phyloP scores from a whole-genome alignment of 225 moss, liverwort and hornwort species.

The Sphagnum contortum region DNA sequence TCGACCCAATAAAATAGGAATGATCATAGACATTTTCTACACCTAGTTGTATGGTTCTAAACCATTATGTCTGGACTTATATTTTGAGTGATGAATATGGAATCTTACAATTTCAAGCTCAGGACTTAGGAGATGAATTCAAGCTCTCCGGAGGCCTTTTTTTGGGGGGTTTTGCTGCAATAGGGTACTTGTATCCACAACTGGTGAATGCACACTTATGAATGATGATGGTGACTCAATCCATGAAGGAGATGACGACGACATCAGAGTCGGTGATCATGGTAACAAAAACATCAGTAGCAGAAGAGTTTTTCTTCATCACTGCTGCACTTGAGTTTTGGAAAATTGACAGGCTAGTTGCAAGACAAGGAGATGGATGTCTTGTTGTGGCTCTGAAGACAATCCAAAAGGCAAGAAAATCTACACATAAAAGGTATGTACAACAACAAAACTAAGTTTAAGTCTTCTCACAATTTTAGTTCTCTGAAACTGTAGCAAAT shows the following conservation, averaged over 20 bases:
- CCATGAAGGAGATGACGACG: conserved; percentile 6
- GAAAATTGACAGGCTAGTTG: conserved; percentile 13
- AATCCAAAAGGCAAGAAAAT: conserved; percentile 47
- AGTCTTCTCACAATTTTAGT: no score
- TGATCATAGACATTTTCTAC: no score
- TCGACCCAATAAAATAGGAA: no score
- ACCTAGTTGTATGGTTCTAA: no score
- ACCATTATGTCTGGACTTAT: no score
- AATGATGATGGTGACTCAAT: conserved; percentile 19
- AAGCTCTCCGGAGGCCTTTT: no score
- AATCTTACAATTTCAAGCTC: no score
- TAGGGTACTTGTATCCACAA: conserved; percentile 42
- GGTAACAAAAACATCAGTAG: conserved; percentile 4
- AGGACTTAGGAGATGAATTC: no score
- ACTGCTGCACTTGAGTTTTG: conserved; percentile 21
- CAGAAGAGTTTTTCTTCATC: background rate
- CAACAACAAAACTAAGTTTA: background rate
- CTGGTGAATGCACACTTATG: conserved; percentile 37
- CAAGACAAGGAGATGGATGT: conserved; percentile 17
- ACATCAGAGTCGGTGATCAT: background rate
- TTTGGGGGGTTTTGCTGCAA: no score
- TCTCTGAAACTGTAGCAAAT: no score
- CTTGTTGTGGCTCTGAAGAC: conserved; percentile 33
- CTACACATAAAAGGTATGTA: conserved; percentile 37
- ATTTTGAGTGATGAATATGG: no score